Base-by-base conservation (phyloP, 2,329 filamentous ascomycete genomes). In the Neofusicoccum sp. region DNA sequence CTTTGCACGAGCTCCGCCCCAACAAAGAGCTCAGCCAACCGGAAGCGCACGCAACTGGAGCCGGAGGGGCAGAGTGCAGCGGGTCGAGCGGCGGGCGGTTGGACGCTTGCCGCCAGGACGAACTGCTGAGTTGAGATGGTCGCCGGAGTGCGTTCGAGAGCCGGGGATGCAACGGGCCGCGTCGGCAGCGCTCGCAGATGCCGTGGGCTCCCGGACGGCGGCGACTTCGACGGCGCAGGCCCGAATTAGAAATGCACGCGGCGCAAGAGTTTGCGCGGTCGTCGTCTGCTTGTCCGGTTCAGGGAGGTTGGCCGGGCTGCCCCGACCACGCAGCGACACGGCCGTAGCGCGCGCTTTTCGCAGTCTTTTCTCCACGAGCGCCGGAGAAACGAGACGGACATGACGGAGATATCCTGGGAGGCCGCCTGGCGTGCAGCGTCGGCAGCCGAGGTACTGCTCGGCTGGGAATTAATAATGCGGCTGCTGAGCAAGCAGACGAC, bases 91-190 rank as follows among this genome's bases (percentile, higher is more conserved):
- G n/a, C n/a, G n/a, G n/a, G n/a, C n/a, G n/a, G n/a, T n/a, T n/a
- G n/a, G n/a, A n/a, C n/a, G n/a, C n/a, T n/a, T n/a, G n/a, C n/a
- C n/a, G n/a, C n/a, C n/a, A n/a, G n/a, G n/a, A n/a, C n/a, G n/a
- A n/a, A n/a, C n/a, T n/a, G n/a, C n/a, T n/a, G n/a, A n/a, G n/a
- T n/a, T n/a, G n/a, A n/a, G n/a, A n/a, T n/a, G n/a, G n/a, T n/a
- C n/a, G n/a, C n/a, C n/a, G n/a, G n/a, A n/a, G n/a, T n/a, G n/a
- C n/a, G n/a, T n/a, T n/a, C 12, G 33, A 14, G 36, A 43, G 36
- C 51, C 51, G 41, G 28, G 36, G 8, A 36, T 56, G 51, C 51
- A 56, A 24, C 51, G 51, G 51, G 51, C 51, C 51, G 51, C 49
- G 14, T 53, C 49, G 49, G 49, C 49, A 41, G 36, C 14, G 36